Base-by-base conservation (phyloP, 371 early-diverging fungal genomes). In the Mucor mucedo region DNA sequence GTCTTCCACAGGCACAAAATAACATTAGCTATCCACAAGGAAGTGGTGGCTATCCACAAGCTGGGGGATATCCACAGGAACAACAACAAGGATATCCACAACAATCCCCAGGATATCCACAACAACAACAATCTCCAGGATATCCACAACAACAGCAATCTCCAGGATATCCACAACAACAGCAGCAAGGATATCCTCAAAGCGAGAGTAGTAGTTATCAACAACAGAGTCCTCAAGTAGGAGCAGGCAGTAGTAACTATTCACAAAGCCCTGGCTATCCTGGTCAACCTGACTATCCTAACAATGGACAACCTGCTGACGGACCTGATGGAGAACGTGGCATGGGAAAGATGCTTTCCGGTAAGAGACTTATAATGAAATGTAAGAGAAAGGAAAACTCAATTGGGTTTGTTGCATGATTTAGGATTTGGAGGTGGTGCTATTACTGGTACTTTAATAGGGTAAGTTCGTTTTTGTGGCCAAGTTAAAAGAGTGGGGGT, bases 361-460 rank as follows among this genome's bases (percentile, higher is more conserved):
- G 66, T 66, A 42, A 47, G 29, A 32, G 5, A 14, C 13, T 33
- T 7, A 58, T 35, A 21, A 14, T 16, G 44, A 44, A 38, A 35
- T 5, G 2, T 50, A 44, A 3, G 14, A 7, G 32, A 29, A 32
- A 45, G 16, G 38, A 32, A 29, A 58, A 44, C 13, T 49, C 35
- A 4, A 30, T 8, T 54, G 0, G 21, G 21, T 21, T 21, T 21
- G 21, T 21, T 21, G 21, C 21, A 21, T 11, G 33, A 44, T 45
- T 59, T 49, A 68, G 63, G 69, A 16, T 61, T 67, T 9, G 42
- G 59, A 9, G 69, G 69, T 35, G 56, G 69, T 32, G 69, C 69
- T n/a, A 39, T 68, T 35, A 54, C 60, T 42, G 69, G 64, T 44
- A 47, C 60, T 45, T 56, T 68, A 49, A 41, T 68, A 28, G 69